Evolutionary conservation across 1,284 basidiomycete species (phyloP).

Genomic region (Tylopilus orsonianus): DNA sequence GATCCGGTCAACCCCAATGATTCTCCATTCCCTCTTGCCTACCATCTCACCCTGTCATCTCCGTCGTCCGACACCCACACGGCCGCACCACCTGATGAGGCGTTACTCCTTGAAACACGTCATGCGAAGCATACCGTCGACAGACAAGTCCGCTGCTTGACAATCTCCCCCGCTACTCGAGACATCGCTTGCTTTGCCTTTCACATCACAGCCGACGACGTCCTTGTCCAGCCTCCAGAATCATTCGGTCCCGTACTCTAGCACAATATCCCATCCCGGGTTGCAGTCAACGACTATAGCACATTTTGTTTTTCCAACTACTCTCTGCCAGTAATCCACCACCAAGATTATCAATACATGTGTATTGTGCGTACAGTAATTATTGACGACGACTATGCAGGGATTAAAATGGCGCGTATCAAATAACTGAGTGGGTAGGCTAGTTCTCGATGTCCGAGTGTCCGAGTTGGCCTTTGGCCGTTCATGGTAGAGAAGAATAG

Average conservation of each 20-base stretch:
- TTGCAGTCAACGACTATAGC: conserved; percentile 8
- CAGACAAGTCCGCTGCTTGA: conserved; percentile 31
- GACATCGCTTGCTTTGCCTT: conserved; percentile 22
- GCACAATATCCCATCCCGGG: too few species aligned
- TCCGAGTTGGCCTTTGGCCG: neutral
- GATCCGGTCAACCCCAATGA: conserved; percentile 8
- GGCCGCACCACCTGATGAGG: conserved; percentile 26
- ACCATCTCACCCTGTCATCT: conserved; percentile 46
- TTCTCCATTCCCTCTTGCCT: conserved; percentile 37
- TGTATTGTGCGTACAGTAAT: conserved; percentile 20
- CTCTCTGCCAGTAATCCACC: conserved; percentile 2
- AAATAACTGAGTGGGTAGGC: conserved; percentile 16
- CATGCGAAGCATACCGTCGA: conserved; percentile 22
- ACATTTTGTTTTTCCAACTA: conserved; percentile 10
- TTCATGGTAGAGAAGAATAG: conserved; percentile 38
- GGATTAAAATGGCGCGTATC: conserved; percentile 8
- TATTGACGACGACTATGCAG: conserved; percentile 14
- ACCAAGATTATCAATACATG: conserved; percentile 15
- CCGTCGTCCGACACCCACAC: conserved; percentile 31
- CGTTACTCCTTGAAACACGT: conserved; percentile 28
- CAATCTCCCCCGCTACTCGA: conserved; percentile 33
- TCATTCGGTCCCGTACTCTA: neutral
- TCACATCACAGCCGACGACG: conserved; percentile 24
- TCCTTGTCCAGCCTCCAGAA: conserved; percentile 14
- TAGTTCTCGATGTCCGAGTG: conserved; percentile 5